Percentiles rank a stretch among this genome's conserved stretches.
phyloP scores from a whole-genome alignment of 345 rosid species.

The Populus davidiana region DNA sequence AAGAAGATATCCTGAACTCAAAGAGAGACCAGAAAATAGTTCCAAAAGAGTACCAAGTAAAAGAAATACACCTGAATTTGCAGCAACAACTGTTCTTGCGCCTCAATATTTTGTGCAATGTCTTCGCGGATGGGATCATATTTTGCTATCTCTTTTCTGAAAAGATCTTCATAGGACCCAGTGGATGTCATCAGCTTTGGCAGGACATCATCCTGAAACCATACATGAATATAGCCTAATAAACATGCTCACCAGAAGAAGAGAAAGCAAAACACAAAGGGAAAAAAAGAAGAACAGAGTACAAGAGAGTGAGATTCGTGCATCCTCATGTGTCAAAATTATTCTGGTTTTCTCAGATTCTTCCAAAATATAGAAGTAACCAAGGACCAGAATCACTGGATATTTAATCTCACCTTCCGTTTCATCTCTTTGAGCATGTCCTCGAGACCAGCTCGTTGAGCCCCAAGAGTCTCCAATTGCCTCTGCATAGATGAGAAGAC shows the following conservation, averaged over 20 bases:
- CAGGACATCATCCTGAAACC: slow-evolving; percentile 84
- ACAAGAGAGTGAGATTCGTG: not conserved
- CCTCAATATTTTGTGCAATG: slow-evolving; percentile 81
- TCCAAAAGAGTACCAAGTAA: not conserved
- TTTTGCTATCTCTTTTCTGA: slow-evolving; percentile 87
- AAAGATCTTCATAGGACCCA: slow-evolving; percentile 91
- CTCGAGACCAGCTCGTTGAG: slow-evolving; percentile 97
- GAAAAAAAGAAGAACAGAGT: not conserved
- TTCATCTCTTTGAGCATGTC: slow-evolving; percentile 99
- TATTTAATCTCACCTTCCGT: slow-evolving; percentile 63
- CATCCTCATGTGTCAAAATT: not conserved
- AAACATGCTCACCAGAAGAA: not conserved
- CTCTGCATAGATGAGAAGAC: slow-evolving; percentile 53
- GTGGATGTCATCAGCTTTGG: slow-evolving; percentile 92
- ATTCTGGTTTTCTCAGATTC: not conserved
- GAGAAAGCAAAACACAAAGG: not conserved
- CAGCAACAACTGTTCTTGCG: slow-evolving; percentile 79
- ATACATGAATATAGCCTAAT: slow-evolving; percentile 11
- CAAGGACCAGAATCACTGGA: not conserved
- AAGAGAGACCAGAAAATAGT: not conserved
- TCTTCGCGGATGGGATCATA: slow-evolving; percentile 82
- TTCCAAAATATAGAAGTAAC: not conserved
- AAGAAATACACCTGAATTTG: slow-evolving; percentile 76
- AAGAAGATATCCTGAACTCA: not conserved
- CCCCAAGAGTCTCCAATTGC: slow-evolving; percentile 93